These are phyloP conservation scores for Penicillium sp. DNA, from an alignment of 2,329 filamentous ascomycete species.

Conservation along the genomic window DNA sequence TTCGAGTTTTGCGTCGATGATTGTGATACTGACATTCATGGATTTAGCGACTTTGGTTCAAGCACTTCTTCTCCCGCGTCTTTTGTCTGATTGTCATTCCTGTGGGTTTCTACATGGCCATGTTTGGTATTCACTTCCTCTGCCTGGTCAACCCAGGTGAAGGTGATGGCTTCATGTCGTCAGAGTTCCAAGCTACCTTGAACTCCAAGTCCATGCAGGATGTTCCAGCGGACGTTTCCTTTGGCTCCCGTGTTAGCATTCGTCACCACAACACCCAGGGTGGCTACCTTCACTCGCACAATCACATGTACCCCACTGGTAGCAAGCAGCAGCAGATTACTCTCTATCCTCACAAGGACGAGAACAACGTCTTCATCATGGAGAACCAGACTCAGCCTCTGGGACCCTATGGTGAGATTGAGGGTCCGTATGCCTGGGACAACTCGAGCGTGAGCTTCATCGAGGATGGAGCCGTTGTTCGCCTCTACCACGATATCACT, in stretches of 20 bases:
- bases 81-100: slow-evolving; percentile 94
- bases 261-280: slow-evolving; percentile 97
- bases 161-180: slow-evolving; percentile 99
- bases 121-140: slow-evolving; percentile 96
- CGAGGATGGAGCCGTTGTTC: slow-evolving; percentile 76
- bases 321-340: slow-evolving; percentile 99
- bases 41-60: slow-evolving; percentile 73
- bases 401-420: slow-evolving; percentile 72
- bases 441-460: slow-evolving; percentile 66
- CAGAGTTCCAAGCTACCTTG: slow-evolving; percentile 95
- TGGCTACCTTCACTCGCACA: slow-evolving; percentile 94
- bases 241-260: slow-evolving; percentile 82
- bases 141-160: slow-evolving; percentile 94
- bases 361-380: slow-evolving; percentile 92
- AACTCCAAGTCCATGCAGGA: slow-evolving; percentile 97
- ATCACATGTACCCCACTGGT: slow-evolving; percentile 94
- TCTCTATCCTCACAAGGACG: slow-evolving; percentile 97
- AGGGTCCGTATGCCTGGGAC: slow-evolving; percentile 84
- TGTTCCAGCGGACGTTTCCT: slow-evolving; percentile 85
- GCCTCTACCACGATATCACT: slow-evolving; percentile 80
- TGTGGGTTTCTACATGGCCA: slow-evolving; percentile 85
- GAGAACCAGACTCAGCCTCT: slow-evolving; percentile 96
- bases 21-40: slow-evolving; percentile 25
- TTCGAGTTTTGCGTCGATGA: not conserved
- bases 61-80: slow-evolving; percentile 87